Conservation (phyloP, 129 eudicot species). For the Mikania micrantha region DNA sequence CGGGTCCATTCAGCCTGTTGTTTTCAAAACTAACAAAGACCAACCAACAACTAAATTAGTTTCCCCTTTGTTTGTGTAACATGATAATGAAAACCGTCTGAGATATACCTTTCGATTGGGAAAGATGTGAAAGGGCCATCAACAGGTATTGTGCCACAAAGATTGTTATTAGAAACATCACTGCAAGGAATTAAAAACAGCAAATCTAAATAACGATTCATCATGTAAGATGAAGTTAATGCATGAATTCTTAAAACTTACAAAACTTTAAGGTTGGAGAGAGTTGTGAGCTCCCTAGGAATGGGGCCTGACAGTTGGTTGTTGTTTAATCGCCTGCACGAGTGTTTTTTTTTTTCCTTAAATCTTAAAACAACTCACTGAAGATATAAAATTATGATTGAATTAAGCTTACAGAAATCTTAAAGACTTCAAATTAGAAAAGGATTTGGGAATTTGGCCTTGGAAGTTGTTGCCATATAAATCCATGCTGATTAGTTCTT, state of each 20-base stretch:
- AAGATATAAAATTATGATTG: not conserved
- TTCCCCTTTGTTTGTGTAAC: no score
- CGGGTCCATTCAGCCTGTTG: conserved; percentile 75
- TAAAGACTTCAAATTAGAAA: conserved; percentile 64
- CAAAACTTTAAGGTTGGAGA: conserved; percentile 74
- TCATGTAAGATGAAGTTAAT: not conserved
- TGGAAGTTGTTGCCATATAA: conserved; percentile 63
- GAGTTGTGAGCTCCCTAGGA: conserved; percentile 71
- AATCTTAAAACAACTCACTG: no score
- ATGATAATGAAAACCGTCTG: not conserved
- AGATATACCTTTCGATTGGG: conserved; percentile 50
- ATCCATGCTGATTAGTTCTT: conserved; percentile 75
- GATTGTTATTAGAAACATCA: conserved; percentile 67
- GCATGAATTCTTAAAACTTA: conserved; percentile 28
- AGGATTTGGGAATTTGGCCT: conserved; percentile 66
- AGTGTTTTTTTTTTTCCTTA: no score
- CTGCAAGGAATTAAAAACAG: conserved; percentile 29
- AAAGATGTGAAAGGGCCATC: conserved; percentile 78
- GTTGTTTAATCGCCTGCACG: conserved; percentile 66
- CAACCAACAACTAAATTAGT: no score
- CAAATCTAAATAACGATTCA: not conserved
- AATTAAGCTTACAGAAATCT: conserved; percentile 58
- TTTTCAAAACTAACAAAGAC: conserved; percentile 44
- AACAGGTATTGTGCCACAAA: conserved; percentile 84
- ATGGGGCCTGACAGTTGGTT: conserved; percentile 78